These are phyloP conservation scores for Xylaria cubensis DNA, from an alignment of 495 filamentous ascomycete species.

Conservation along the genomic window DNA sequence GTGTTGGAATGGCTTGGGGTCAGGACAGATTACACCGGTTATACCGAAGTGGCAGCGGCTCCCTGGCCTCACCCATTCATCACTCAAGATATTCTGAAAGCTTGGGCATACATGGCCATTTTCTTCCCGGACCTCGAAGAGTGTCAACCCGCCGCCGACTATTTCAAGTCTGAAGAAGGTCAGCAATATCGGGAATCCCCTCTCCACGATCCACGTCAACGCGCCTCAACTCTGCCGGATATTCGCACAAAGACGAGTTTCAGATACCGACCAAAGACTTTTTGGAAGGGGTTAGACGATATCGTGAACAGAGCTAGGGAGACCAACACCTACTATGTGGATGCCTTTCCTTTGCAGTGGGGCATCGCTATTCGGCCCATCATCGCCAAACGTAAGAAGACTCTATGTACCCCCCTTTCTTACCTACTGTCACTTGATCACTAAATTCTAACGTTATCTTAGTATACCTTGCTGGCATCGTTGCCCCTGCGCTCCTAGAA, in stretches of 20 bases:
- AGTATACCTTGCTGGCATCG: slow-evolving; percentile 55
- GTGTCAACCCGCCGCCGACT: slow-evolving; percentile 36
- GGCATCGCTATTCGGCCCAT: slow-evolving; percentile 48
- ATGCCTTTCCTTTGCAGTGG: slow-evolving; percentile 46
- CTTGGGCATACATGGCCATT: slow-evolving; percentile 48
- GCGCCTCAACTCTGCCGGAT: slow-evolving; percentile 44
- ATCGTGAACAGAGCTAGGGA: slow-evolving; percentile 24
- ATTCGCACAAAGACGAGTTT: slow-evolving; percentile 44
- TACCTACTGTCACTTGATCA: background rate
- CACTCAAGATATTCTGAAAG: slow-evolving; percentile 48
- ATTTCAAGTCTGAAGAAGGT: slow-evolving; percentile 42
- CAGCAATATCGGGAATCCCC: slow-evolving; percentile 42
- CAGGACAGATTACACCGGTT: slow-evolving; percentile 39
- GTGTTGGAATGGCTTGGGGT: slow-evolving; percentile 46
- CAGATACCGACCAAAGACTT: slow-evolving; percentile 40
- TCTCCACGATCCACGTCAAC: slow-evolving; percentile 47
- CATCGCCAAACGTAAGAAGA: slow-evolving; percentile 45
- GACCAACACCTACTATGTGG: slow-evolving; percentile 29
- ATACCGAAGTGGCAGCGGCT: slow-evolving; percentile 25
- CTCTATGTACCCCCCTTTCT: background rate
- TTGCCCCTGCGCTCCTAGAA: slow-evolving; percentile 39
- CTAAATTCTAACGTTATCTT: background rate
- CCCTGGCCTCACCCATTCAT: slow-evolving; percentile 50
- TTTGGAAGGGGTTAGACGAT: slow-evolving; percentile 48
- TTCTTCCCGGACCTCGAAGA: slow-evolving; percentile 48